Percentiles rank a stretch among this genome's conserved stretches.
phyloP scores from a whole-genome alignment of 805 yeast genomes.

The Kluyveromyces siamensis region DNA sequence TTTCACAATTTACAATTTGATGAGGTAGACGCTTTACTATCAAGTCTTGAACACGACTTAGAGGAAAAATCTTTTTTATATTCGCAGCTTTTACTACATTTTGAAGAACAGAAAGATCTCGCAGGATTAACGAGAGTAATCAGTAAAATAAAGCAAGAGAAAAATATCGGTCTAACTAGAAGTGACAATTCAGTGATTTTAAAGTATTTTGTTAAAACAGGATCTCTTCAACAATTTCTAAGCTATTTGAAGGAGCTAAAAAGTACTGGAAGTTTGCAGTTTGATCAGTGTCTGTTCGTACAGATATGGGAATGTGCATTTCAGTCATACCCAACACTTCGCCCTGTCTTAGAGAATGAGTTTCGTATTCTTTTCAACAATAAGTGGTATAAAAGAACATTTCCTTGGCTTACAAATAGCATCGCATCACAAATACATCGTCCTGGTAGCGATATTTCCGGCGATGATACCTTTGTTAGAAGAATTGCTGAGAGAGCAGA shows the following conservation, averaged over 20 bases:
- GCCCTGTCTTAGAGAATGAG: conserved; percentile 17
- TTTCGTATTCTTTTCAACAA: conserved; percentile 10
- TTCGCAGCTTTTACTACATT: conserved; percentile 9
- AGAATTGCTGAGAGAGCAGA: conserved; percentile 5
- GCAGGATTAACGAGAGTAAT: conserved; percentile 7
- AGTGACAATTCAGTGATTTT: conserved; percentile 12
- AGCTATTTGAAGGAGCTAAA: conserved; percentile 11
- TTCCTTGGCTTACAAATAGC: conserved; percentile 7
- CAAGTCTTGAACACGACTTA: not conserved
- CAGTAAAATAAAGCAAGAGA: conserved; percentile 9
- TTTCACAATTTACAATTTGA: not conserved
- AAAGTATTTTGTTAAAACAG: conserved; percentile 16
- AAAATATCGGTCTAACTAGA: conserved; percentile 7
- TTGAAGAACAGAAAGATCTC: conserved; percentile 11
- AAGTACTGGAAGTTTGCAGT: not conserved
- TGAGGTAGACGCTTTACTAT: not conserved
- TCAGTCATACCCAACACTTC: conserved; percentile 13
- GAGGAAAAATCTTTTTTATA: conserved; percentile 10
- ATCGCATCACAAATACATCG: not conserved
- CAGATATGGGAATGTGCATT: conserved; percentile 16
- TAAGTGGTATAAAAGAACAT: conserved; percentile 6
- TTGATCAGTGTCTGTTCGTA: conserved; percentile 8
- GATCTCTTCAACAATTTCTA: conserved; percentile 11
- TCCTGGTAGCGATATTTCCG: not conserved
- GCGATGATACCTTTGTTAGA: conserved; percentile 1